A percentile compares a stretch with the other conserved stretches of the same genome.
These are phyloP conservation scores for Boletus reticuloceps DNA, from an alignment of 768 basidiomycete genomes.

Conservation along the genomic window DNA sequence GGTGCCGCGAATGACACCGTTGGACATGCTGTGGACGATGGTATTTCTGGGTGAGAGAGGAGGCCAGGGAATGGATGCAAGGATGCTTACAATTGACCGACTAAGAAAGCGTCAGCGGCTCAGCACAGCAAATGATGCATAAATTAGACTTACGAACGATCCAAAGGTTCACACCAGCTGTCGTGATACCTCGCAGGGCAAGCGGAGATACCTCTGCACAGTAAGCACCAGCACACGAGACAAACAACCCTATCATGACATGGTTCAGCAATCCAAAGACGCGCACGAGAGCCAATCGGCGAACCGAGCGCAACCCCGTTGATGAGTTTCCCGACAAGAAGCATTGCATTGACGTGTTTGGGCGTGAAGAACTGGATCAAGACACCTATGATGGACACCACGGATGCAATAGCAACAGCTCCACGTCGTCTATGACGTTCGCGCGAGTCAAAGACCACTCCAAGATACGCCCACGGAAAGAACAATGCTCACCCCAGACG, in stretches of 20 bases:
- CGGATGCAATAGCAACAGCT: constrained; percentile 20
- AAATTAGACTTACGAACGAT: constrained; percentile 16
- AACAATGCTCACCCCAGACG: constrained; percentile 13
- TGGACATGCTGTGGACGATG: constrained; percentile 16
- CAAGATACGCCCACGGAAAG: background rate
- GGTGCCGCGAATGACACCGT: constrained; percentile 23
- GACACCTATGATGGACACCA: constrained; percentile 21
- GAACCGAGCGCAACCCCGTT: constrained; percentile 26
- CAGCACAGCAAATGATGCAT: background rate
- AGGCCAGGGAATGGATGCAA: background rate
- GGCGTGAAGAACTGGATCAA: constrained; percentile 25
- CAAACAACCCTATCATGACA: constrained; percentile 18
- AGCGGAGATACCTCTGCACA: constrained; percentile 31
- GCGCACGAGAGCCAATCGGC: background rate
- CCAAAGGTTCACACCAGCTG: constrained; percentile 26
- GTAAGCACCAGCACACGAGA: constrained; percentile 23
- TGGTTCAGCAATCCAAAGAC: background rate
- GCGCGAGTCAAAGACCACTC: background rate
- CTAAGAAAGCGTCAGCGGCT: constrained; percentile 1
- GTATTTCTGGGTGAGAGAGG: background rate
- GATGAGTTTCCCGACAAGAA: constrained; percentile 25
- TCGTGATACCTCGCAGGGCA: constrained; percentile 24
- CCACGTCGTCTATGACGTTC: constrained; percentile 19
- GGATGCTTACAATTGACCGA: constrained; percentile 22
- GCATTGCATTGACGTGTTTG: constrained; percentile 21